phyloP scores from a whole-genome alignment of 352 stramenopile genomes.

The Globisporangium radiosum region DNA sequence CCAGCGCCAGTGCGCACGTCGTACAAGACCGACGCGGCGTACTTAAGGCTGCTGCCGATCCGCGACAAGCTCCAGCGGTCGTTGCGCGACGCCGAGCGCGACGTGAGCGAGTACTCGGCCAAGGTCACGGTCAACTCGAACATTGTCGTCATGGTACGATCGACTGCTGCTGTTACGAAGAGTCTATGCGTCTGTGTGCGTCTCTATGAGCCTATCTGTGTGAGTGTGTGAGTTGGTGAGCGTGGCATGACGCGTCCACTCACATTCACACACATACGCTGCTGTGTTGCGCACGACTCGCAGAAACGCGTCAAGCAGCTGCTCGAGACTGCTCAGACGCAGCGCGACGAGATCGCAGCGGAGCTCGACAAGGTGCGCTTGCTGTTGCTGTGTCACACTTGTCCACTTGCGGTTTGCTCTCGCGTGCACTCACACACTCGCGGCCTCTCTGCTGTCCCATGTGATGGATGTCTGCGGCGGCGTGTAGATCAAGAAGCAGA shows the following conservation, averaged over 20 bases:
- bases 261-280: neutral
- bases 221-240: too few relatives aligned
- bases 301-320: conserved; percentile 81
- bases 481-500: conserved; percentile 32
- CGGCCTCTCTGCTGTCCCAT: too few relatives aligned
- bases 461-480: neutral
- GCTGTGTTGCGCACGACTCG: neutral
- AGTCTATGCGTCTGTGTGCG: neutral
- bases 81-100: conserved; percentile 55
- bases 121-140: conserved; percentile 76
- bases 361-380: conserved; percentile 34
- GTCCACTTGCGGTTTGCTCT: neutral
- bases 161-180: too few relatives aligned
- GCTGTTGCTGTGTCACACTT: neutral
- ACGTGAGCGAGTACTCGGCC: conserved; percentile 51
- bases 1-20: conserved; percentile 15
- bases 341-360: conserved; percentile 21
- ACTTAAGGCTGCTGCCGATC: conserved; percentile 55
- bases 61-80: conserved; percentile 64
- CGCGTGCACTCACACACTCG: neutral
- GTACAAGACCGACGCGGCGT: conserved; percentile 59
- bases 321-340: conserved; percentile 55
- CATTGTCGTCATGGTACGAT: conserved; percentile 72
- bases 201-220: neutral
- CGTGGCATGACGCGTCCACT: neutral